These are phyloP conservation scores for Globisporangium yorkense DNA, from an alignment of 352 stramenopile genomes.

Conservation along the genomic window DNA sequence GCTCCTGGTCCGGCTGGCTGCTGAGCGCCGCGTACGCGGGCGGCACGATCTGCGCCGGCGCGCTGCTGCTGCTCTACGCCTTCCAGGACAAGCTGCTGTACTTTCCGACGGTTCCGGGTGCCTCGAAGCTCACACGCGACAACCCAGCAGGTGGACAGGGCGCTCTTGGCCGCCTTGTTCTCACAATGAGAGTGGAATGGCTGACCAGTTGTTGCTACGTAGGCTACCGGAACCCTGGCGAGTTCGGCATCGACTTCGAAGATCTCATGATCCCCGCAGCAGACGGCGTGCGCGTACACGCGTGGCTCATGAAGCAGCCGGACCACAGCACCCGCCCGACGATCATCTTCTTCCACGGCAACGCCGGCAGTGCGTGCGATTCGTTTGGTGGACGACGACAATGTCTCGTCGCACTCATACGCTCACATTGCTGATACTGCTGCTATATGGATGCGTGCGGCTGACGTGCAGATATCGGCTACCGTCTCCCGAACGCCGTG, in stretches of 20 bases:
- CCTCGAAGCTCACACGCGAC: slow-evolving; percentile 76
- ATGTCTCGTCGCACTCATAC: background rate
- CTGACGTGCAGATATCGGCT: slow-evolving; percentile 80
- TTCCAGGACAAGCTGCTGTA: slow-evolving; percentile 84
- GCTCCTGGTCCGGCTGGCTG: slow-evolving; percentile 50
- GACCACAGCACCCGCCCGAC: slow-evolving; percentile 58
- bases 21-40: slow-evolving; percentile 57
- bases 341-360: slow-evolving; percentile 95
- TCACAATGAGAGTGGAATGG: no score
- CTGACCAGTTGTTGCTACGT: background rate
- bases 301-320: slow-evolving; percentile 90
- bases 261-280: slow-evolving; percentile 80
- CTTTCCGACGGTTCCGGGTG: slow-evolving; percentile 70
- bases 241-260: slow-evolving; percentile 88
- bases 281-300: slow-evolving; percentile 86
- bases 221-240: slow-evolving; percentile 85
- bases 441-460: background rate
- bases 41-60: slow-evolving; percentile 46
- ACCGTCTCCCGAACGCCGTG: slow-evolving; percentile 90
- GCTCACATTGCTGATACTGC: background rate
- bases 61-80: slow-evolving; percentile 69
- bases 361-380: slow-evolving; percentile 80
- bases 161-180: background rate
- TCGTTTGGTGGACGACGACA: background rate
- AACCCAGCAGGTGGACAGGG: slow-evolving; percentile 49